Evolutionary conservation across 2,329 filamentous ascomycete species (phyloP).

Genomic region (Microsporum canis): DNA sequence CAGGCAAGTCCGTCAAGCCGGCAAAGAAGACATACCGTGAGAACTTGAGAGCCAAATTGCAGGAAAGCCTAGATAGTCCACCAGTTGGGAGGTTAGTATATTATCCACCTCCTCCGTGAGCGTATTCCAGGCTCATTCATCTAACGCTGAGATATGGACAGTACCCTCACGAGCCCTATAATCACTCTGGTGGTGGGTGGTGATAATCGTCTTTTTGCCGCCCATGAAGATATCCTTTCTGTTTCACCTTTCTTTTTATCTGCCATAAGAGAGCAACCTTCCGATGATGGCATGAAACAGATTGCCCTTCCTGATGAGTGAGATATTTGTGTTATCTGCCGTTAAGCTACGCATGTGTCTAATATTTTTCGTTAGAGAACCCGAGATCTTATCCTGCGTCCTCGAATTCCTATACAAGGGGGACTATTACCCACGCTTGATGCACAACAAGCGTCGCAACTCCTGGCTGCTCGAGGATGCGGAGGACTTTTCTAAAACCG

Average conservation of each 20-base stretch:
- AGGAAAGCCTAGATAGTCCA: slow-evolving; percentile 62
- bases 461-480: slow-evolving; percentile 81
- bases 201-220: slow-evolving; percentile 83
- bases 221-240: slow-evolving; percentile 82
- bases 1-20: slow-evolving; percentile 76
- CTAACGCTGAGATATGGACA: slow-evolving; percentile 14
- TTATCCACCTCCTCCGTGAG: background rate
- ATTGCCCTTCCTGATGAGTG: slow-evolving; percentile 60
- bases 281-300: slow-evolving; percentile 59
- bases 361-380: slow-evolving; percentile 53
- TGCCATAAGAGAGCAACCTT: slow-evolving; percentile 59
- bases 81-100: slow-evolving; percentile 39
- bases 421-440: slow-evolving; percentile 82
- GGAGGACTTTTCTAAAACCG: slow-evolving; percentile 43
- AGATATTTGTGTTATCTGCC: slow-evolving; percentile 8
- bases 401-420: slow-evolving; percentile 97
- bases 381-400: slow-evolving; percentile 83
- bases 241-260: slow-evolving; percentile 74
- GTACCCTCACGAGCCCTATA: slow-evolving; percentile 56
- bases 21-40: slow-evolving; percentile 65
- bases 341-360: background rate
- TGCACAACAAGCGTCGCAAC: slow-evolving; percentile 75
- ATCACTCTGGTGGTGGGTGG: slow-evolving; percentile 73
- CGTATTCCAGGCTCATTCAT: background rate
- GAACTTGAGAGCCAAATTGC: slow-evolving; percentile 73